Base-by-base conservation (phyloP, 164 flowering plant species). In the Paratinospora sagittata region DNA sequence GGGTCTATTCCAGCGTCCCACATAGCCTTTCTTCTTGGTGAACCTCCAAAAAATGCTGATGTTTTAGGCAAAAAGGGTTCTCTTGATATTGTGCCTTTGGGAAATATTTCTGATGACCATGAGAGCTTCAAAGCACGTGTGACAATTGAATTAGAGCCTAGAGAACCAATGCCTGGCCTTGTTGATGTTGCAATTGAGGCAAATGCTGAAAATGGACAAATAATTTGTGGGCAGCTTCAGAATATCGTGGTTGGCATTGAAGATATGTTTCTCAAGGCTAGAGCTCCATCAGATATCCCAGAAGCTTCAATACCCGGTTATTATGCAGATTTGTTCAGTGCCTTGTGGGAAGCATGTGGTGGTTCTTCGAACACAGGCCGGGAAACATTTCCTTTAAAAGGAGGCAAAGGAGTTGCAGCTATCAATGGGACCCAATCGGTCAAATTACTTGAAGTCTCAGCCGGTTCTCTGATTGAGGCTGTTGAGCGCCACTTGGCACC, bases 301-400 rank as follows among this genome's bases (percentile, higher is more conserved):
- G 82, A 78, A 74, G 88, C 84, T 67, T 75, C 60, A 60, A 65
- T 84, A 17, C 84, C 91, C 65, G 75, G 55, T 27, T 95, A 95
- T 73, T 83, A 84, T 77, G 78, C 77, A 0, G 83, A n/a, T n/a
- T n/a, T n/a, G n/a, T n/a, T n/a, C n/a, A n/a, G n/a, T n/a, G n/a
- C n/a, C n/a, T n/a, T n/a, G n/a, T n/a, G 99, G 99, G 95, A 90
- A 71, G 96, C 93, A 27, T 95, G 96, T 75, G 84, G 84, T 69
- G 66, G 79, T 61, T 78, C 96, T 52, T 80, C 89, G 70, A 90
- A 78, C 80, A 86, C 84, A 19, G 98, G 96, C 12, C 80, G 90
- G 67, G 98, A 95, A 81, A 82, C 84, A 11, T 95, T 91, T 76
- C 82, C 83, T 27, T 45, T 92, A 47, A 90, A 80, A 75, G 99